phyloP scores from a whole-genome alignment of 1,284 basidiomycete genomes.

The Leccinum insolens region DNA sequence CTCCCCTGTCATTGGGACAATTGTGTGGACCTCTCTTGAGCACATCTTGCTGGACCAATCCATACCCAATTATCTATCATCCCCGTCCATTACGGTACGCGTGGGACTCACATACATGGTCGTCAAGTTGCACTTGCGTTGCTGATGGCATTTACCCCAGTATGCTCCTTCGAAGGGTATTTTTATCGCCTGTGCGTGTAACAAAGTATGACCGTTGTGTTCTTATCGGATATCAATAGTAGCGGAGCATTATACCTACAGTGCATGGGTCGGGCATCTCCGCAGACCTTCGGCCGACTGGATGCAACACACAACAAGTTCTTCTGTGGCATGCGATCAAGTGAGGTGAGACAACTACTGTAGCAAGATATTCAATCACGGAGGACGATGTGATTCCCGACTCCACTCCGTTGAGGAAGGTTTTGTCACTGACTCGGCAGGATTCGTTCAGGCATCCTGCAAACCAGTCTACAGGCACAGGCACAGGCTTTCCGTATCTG shows the following conservation, averaged over 20 bases:
- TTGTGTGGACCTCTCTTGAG: neutral
- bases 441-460: too few relatives aligned
- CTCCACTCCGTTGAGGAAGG: too few relatives aligned
- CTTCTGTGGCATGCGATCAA: slow-evolving; percentile 2
- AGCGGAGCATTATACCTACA: neutral
- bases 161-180: neutral
- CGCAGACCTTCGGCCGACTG: neutral
- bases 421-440: too few relatives aligned
- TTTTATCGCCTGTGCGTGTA: neutral
- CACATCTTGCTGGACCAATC: neutral
- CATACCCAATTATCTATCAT: neutral
- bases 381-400: neutral
- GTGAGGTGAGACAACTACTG: neutral
- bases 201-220: neutral
- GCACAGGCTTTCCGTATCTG: too few relatives aligned
- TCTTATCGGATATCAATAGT: neutral
- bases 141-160: neutral
- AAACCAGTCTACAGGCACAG: too few relatives aligned
- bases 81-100: neutral
- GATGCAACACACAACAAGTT: neutral
- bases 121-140: neutral
- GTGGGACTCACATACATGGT: neutral
- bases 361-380: neutral
- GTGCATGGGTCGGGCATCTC: neutral
- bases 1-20: neutral